Base-by-base conservation (phyloP, 805 yeast species). In the Wickerhamomyces xylosicus region DNA sequence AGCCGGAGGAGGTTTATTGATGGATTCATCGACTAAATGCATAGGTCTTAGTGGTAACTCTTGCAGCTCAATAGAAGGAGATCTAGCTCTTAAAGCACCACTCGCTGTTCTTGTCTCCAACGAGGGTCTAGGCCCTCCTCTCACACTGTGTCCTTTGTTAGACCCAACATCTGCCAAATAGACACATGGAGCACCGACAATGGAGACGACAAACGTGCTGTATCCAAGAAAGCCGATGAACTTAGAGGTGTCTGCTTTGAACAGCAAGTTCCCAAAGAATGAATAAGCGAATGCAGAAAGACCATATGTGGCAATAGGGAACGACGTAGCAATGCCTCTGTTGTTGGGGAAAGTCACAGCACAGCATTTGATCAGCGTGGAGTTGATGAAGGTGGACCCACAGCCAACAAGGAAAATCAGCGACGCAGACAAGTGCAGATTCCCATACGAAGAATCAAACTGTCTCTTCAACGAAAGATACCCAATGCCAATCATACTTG, bases 291-390 rank as follows among this genome's bases (percentile, higher is more conserved):
- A 67, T 4, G 92, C 92, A 53, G 83, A 74, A 14, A 80, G 66
- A 0, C 94, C 94, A 55, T 78, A 81, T 34, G 81, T 70, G 1
- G 89, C 78, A 55, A 82, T 67, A 3, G 90, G 87, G 34, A 82
- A 64, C 0, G 86, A 74, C 0, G 92, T 79, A 4, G 92, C 89
- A 9, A 81, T 64, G 2, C 92, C 94, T 39, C 85, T 59, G 31
- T 71, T 62, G 33, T 71, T 64, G 0, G 94, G 90, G 51, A 77
- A 80, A 35, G 71, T 66, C 32, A 80, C 62, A 19, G 87, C 85
- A 41, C 86, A 78, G 52, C 87, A 81, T 52, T 83, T 83, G 51
- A 83, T 71, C 42, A 79, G 66, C 9, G 82, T 76, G 15, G 77
- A 67, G 52, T 74, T 75, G 31, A 82, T 69, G 41, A 72, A 71